Conservation (phyloP, 441 rosid species). For the Kokia cookei region DNA sequence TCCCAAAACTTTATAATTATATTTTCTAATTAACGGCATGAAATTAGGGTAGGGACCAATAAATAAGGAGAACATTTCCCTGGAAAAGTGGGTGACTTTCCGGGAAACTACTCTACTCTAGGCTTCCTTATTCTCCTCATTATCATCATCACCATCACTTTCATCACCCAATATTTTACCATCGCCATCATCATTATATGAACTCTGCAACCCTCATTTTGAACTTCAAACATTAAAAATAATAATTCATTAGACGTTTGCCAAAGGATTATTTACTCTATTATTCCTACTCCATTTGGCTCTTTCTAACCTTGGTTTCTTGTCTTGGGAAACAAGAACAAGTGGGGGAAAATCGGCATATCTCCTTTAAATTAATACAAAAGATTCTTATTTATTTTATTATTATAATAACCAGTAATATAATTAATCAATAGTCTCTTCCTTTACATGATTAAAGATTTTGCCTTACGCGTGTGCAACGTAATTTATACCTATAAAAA, state of each 20-base stretch:
- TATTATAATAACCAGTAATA: not conserved
- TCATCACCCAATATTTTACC: constrained; percentile 13
- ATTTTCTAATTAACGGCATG: constrained; percentile 27
- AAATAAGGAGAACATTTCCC: constrained; percentile 52
- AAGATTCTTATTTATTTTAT: not conserved
- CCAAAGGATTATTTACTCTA: not conserved
- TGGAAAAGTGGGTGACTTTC: constrained; percentile 39
- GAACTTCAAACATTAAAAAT: constrained; percentile 7
- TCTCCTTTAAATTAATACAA: not conserved
- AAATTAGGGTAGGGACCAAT: constrained; percentile 60
- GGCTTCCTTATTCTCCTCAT: constrained; percentile 4
- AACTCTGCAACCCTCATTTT: constrained; percentile 14
- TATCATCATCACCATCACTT: constrained; percentile 13
- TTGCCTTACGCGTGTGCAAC: constrained; percentile 50
- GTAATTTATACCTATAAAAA: constrained; percentile 21
- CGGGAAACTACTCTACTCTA: constrained; percentile 21
- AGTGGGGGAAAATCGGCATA: constrained; percentile 6
- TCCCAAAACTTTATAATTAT: too few species aligned
- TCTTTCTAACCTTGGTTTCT: not conserved
- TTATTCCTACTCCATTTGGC: not conserved
- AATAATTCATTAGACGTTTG: not conserved
- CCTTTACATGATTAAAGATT: constrained; percentile 33
- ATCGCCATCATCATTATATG: constrained; percentile 3
- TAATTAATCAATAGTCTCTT: not conserved
- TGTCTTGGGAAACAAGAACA: not conserved